Conservation (phyloP, 768 basidiomycete species). For the Boletus pseudopeckii region DNA sequence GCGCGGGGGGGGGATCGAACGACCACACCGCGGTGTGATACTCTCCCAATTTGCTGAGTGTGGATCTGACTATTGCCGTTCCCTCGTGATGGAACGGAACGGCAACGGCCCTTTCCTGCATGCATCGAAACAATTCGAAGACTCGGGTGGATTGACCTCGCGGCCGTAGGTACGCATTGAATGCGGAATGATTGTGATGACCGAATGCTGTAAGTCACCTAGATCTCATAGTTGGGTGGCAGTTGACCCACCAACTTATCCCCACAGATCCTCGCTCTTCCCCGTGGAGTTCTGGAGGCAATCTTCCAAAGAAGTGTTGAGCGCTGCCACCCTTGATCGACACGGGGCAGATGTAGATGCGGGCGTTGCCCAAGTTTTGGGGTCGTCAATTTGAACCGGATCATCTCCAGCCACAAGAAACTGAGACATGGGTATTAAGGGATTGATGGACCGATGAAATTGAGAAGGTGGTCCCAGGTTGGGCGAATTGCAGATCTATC, state of each 20-base stretch:
- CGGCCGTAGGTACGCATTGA: neutral
- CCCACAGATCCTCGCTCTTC: neutral
- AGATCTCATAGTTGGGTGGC: no score
- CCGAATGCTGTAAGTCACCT: neutral
- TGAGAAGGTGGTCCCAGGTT: neutral
- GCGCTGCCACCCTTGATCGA: neutral
- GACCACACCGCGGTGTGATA: neutral
- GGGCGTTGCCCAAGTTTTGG: neutral
- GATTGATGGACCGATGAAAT: neutral
- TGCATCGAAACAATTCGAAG: neutral
- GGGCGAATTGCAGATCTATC: neutral
- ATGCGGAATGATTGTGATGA: neutral
- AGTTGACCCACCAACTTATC: neutral
- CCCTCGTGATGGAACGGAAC: neutral
- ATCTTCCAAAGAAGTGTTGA: neutral
- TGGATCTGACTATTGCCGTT: conserved; percentile 2
- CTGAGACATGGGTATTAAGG: neutral
- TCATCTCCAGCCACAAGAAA: neutral
- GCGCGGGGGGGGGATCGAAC: neutral
- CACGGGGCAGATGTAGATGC: neutral
- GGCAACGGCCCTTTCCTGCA: neutral
- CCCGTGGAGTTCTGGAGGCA: neutral
- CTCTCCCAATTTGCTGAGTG: neutral
- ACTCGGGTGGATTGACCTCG: conserved; percentile 3
- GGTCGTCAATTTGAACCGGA: neutral